Base-by-base conservation (phyloP, 331 rosid species). In the Acacia concinna region DNA sequence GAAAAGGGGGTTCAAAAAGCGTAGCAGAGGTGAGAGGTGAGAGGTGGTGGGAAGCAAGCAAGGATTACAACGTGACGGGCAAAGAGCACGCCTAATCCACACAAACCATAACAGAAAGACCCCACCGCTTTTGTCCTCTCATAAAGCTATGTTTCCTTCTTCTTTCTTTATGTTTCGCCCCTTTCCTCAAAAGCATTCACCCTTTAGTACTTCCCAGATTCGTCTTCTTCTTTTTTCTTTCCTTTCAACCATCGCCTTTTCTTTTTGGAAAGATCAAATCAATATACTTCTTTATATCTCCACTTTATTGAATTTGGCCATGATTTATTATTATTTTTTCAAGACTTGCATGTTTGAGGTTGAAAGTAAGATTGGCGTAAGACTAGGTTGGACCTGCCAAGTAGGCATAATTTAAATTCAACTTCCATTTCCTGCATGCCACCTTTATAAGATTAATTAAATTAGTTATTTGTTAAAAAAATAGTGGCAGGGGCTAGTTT, bases 11-110 rank as follows among this genome's bases (percentile, higher is more conserved):
- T 18, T 67, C 34, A 40, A 13, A 68, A 68, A 79, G 78, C 68
- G 89, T 81, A 56, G 31, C 59, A 51, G 73, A 80, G 60, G n/a
- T n/a, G n/a, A n/a, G n/a, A n/a, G n/a, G n/a, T 18, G 1, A 81
- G 84, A 71, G 62, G 66, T 59, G 63, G 31, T 56, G 63, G 63
- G n/a, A n/a, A n/a, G n/a, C n/a, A 56, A 82, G 84, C 69, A 86
- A 78, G 66, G 87, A 64, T 66, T 32, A 32, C 71, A 82, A 84
- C 89, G 90, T 91, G 94, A 87, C 74, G 71, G 78, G 75, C 67
- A 73, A 68, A 83, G 84, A 78, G 92, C 97, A 91, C 91, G 97
- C 97, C 74, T 85, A 82, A 51, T 73, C 57, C 77, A 65, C 49
- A 75, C 88, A 75, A 65, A 77, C 56, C 56, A 73, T 79, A 86